phyloP scores from a whole-genome alignment of 371 early-diverging fungal genomes.

The Mortierella sp. region DNA sequence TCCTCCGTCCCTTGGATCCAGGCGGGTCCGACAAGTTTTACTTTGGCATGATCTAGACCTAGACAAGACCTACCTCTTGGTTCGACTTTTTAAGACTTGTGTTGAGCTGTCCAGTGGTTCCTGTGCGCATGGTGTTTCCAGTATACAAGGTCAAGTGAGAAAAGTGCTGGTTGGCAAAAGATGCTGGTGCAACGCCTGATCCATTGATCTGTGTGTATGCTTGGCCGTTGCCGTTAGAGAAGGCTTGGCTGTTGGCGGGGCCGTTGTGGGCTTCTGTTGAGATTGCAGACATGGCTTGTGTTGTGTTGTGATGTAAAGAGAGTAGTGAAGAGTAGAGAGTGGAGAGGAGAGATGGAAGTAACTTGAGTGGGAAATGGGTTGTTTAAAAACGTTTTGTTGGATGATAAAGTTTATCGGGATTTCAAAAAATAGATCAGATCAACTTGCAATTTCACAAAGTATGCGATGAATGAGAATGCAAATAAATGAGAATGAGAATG shows the following conservation, averaged over 20 bases:
- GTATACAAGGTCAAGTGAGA: conserved; percentile 64
- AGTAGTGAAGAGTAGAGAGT: not conserved
- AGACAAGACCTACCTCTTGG: conserved; percentile 59
- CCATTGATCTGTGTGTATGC: conserved; percentile 11
- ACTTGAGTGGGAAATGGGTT: not conserved
- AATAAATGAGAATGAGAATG: not conserved
- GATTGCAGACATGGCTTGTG: conserved; percentile 21
- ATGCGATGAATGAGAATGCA: not conserved
- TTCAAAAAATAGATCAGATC: not conserved
- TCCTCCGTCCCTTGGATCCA: too few species aligned
- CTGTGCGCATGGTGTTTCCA: conserved; percentile 68
- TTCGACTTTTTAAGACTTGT: conserved; percentile 61
- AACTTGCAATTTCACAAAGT: not conserved
- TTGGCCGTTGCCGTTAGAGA: conserved; percentile 4
- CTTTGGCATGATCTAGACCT: too few species aligned
- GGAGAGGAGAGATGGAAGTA: not conserved
- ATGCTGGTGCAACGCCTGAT: not conserved
- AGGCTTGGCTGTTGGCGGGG: not conserved
- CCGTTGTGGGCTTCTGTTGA: conserved; percentile 27
- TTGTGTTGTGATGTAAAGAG: not conserved
- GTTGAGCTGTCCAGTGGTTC: conserved; percentile 57
- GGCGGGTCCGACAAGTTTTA: not conserved
- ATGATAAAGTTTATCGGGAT: not conserved
- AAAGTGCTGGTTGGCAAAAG: conserved; percentile 45
- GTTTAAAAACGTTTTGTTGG: not conserved